Evolutionary conservation across 768 basidiomycete species (phyloP).

Genomic region (Tricholoma sp.): DNA sequence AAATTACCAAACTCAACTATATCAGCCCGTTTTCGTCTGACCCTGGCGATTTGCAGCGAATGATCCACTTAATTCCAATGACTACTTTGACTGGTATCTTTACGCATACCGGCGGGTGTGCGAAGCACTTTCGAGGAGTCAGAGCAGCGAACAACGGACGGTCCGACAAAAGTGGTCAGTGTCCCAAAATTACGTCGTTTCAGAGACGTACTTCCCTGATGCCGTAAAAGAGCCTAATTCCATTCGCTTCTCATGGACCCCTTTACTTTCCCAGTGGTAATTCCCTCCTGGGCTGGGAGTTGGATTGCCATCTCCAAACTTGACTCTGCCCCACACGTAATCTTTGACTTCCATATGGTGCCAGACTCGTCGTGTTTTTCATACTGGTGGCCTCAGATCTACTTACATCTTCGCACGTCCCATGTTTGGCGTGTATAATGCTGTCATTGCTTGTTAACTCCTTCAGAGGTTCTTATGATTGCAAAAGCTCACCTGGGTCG

Average conservation of each 20-base stretch:
- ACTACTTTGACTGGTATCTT: neutral
- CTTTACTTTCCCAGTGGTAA: neutral
- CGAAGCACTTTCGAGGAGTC: neutral
- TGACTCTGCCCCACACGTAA: neutral
- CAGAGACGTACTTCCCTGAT: neutral
- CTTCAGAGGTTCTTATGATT: neutral
- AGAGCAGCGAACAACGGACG: neutral
- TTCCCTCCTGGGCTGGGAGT: neutral
- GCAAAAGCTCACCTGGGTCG: neutral
- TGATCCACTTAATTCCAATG: neutral
- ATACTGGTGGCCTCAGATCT: neutral
- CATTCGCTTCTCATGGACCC: neutral
- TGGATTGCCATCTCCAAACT: neutral
- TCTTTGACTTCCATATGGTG: neutral
- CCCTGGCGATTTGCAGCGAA: neutral
- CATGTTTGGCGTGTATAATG: neutral
- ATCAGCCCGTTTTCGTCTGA: neutral
- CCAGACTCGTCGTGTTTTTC: neutral
- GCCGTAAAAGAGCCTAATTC: neutral
- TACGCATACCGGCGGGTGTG: neutral
- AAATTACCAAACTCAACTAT: neutral
- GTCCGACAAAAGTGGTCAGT: neutral
- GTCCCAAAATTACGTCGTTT: neutral
- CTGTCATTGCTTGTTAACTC: neutral
- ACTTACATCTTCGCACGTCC: neutral